These are phyloP conservation scores for Hymenochaete sp. DNA, from an alignment of 1,284 basidiomycete species.

Conservation along the genomic window DNA sequence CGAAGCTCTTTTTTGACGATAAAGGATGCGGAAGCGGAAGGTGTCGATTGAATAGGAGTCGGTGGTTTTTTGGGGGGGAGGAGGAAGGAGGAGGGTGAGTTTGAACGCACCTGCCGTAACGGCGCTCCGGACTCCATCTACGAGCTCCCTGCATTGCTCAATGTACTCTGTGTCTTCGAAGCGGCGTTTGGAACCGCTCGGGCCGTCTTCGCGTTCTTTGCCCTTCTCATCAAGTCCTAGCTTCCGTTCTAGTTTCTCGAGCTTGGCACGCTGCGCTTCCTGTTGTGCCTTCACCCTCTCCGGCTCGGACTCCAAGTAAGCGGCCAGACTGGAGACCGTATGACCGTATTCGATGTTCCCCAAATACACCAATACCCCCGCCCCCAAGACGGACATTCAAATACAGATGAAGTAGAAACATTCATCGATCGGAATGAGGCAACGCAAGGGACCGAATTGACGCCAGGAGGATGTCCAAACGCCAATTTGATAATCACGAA, in stretches of 20 bases:
- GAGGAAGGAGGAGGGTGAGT: no score
- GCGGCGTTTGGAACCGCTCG: slow-evolving; percentile 71
- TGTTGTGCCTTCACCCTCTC: slow-evolving; percentile 73
- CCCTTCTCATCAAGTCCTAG: slow-evolving; percentile 55
- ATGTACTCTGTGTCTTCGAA: slow-evolving; percentile 91
- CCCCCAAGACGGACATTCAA: no score
- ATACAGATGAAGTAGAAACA: no score
- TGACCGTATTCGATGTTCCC: no score
- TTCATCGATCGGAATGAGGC: no score
- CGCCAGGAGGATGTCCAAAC: no score
- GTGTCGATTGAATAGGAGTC: neutral
- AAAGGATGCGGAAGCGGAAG: no score
- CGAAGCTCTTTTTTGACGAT: no score
- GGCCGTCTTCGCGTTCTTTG: slow-evolving; percentile 35
- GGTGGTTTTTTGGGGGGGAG: slow-evolving; percentile 15
- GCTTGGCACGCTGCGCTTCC: slow-evolving; percentile 76
- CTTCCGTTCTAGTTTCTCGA: slow-evolving; percentile 77
- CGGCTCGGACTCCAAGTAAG: slow-evolving; percentile 82
- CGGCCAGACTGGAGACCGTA: no score
- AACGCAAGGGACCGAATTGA: no score
- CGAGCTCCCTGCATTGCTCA: slow-evolving; percentile 87
- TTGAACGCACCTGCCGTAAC: slow-evolving; percentile 61
- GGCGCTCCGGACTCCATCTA: slow-evolving; percentile 87
- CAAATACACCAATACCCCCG: no score
- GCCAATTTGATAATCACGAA: slow-evolving; percentile 37